These are phyloP conservation scores for Ulmus americana DNA, from an alignment of 331 rosid genomes.

Conservation along the genomic window DNA sequence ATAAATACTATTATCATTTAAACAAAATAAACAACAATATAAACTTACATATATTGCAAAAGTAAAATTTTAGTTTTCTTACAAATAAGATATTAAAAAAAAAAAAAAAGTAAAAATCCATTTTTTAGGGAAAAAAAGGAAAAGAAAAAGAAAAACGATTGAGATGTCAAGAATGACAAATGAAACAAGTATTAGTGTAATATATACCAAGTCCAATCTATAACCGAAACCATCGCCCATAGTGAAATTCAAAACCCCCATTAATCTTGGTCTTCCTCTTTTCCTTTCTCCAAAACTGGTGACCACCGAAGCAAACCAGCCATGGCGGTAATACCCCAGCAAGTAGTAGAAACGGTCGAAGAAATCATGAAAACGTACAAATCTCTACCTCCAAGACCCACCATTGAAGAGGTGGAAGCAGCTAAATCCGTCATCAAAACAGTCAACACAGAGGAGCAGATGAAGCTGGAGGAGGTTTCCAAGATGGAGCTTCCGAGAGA, in stretches of 20 bases:
- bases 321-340: conserved; percentile 39
- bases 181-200: neutral
- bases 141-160: neutral
- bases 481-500: conserved; percentile 29
- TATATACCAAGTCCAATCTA: conserved; percentile 6
- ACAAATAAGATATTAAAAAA: neutral
- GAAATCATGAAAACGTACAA: conserved; percentile 53
- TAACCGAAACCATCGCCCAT: neutral
- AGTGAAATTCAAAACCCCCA: conserved; percentile 9
- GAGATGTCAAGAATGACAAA: no score
- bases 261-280: neutral
- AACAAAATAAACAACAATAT: neutral
- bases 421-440: conserved; percentile 53
- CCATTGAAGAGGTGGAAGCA: conserved; percentile 74
- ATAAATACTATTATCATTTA: neutral
- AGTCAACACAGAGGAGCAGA: conserved; percentile 49
- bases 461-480: conserved; percentile 54
- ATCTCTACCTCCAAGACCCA: conserved; percentile 76
- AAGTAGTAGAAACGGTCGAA: conserved; percentile 42
- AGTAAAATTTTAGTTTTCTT: neutral
- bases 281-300: neutral
- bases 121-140: neutral
- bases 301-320: conserved; percentile 14
- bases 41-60: neutral
- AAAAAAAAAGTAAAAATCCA: neutral